A percentile compares a stretch with the other conserved stretches of the same genome.
Evolutionary conservation across 202 grass and related monocot genomes (phyloP).

Genomic region (Bolboschoenoplectus hybrid): DNA sequence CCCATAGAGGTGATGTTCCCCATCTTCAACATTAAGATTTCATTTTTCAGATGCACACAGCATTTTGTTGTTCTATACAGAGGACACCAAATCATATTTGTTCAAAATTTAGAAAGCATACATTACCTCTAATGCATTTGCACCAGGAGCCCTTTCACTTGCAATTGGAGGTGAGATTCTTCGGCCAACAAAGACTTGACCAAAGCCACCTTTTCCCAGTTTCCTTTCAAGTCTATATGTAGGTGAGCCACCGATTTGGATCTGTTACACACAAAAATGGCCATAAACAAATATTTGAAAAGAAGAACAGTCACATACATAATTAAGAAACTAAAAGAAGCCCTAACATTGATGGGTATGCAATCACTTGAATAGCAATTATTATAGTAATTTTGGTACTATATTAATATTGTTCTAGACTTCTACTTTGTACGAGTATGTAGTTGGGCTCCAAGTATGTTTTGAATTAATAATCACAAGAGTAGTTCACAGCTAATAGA

Average conservation of each 20-base stretch:
- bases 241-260: conserved; percentile 78
- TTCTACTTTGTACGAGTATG: not conserved
- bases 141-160: conserved; percentile 60
- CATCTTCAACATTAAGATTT: not conserved
- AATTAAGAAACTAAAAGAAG: not conserved
- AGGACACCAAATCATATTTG: not conserved
- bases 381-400: conserved; percentile 1
- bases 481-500: not conserved
- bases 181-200: conserved; percentile 90
- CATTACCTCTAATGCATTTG: conserved; percentile 73
- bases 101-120: not conserved
- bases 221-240: conserved; percentile 90
- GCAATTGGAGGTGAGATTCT: conserved; percentile 61
- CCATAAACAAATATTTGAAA: conserved; percentile 25
- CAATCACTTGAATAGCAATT: conserved; percentile 4
- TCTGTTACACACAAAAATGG: conserved; percentile 56
- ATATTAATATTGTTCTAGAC: not conserved
- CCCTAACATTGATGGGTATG: not conserved
- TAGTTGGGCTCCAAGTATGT: not conserved
- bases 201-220: conserved; percentile 93
- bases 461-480: not conserved
- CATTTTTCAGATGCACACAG: not conserved
- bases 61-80: not conserved
- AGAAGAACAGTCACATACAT: conserved; percentile 26
- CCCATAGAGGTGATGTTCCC: not conserved